Base-by-base conservation (phyloP, 352 stramenopile genomes). In the Globisporangium paddicum region DNA sequence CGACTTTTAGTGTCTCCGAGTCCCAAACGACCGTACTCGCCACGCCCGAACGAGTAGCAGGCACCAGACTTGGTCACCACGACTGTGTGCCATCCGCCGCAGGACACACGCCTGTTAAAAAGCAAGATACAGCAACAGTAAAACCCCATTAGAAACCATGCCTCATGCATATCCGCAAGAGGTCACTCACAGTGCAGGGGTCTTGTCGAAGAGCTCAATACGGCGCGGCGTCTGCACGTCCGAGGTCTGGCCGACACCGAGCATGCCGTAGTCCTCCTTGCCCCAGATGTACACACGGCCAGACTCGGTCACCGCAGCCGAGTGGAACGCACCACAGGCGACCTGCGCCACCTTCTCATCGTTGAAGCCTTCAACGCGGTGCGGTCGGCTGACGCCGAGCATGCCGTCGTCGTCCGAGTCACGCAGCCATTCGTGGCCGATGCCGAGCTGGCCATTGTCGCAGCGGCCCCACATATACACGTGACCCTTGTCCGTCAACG, bases 191-290 rank as follows among this genome's bases (percentile, higher is more conserved):
- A 83, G 60, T 16, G 82, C 79, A 9, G 79, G 80, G 18, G 86
- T 79, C 25, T 72, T 62, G 54, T 92, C 77, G 51, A 94, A 94
- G 40, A 87, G 75, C 45, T 72, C 63, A 51, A 94, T 67, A 7
- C 69, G 72, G 35, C 72, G 73, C 6, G 84, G 84, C 7, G 42
- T 75, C 62, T 91, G 73, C 50, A 87, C 64, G 60, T 94, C 84
- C 2, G 77, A 77, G 9, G 79, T 86, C 60, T 93, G 83, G 8
- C 87, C 86, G 23, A 89, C 63, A 19, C 84, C 84, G 18, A 95
- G 79, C 86, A 95, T 93, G 38, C 87, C 86, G 55, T 92, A 91
- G 67, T 96, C 86, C 52, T 94, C 84, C 69, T 94, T 93, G 49
- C 80, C 80, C 84, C 84, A 94, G 44, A 90, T 87, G 74, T 82